These are phyloP conservation scores for Penicillium lividum DNA, from an alignment of 495 filamentous ascomycete genomes.

Conservation along the genomic window DNA sequence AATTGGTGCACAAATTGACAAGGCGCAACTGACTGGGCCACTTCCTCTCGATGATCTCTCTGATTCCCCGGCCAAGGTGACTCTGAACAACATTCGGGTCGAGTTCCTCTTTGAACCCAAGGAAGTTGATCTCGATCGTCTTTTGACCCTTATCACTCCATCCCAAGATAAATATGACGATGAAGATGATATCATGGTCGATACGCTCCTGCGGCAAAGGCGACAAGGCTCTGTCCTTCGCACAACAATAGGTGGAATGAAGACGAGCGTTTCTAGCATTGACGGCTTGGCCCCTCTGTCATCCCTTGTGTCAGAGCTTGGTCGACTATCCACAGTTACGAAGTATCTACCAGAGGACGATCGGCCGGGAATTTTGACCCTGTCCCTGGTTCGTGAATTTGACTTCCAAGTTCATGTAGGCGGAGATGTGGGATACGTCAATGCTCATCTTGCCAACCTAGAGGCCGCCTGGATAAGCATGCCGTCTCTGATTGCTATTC, in stretches of 20 bases:
- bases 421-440: slow-evolving; percentile 64
- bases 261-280: slow-evolving; percentile 56
- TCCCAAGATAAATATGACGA: slow-evolving; percentile 90
- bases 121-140: slow-evolving; percentile 74
- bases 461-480: slow-evolving; percentile 84
- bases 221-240: slow-evolving; percentile 85
- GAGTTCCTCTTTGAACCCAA: slow-evolving; percentile 75
- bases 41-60: slow-evolving; percentile 45
- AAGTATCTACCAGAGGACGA: slow-evolving; percentile 97
- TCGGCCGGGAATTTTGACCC: slow-evolving; percentile 80
- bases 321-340: slow-evolving; percentile 79
- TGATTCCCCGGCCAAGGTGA: slow-evolving; percentile 53
- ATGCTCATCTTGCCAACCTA: slow-evolving; percentile 54
- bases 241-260: slow-evolving; percentile 61
- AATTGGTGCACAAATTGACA: slow-evolving; percentile 71
- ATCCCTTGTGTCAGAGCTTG: slow-evolving; percentile 73
- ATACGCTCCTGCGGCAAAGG: slow-evolving; percentile 86
- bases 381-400: slow-evolving; percentile 64
- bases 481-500: slow-evolving; percentile 76
- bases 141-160: slow-evolving; percentile 85
- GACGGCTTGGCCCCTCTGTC: slow-evolving; percentile 63
- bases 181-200: slow-evolving; percentile 92
- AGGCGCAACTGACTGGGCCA: slow-evolving; percentile 72
- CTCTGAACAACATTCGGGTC: slow-evolving; percentile 64
- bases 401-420: slow-evolving; percentile 59